Conservation (phyloP, 257 asterid species). For the Lithospermum erythrorhizon region DNA sequence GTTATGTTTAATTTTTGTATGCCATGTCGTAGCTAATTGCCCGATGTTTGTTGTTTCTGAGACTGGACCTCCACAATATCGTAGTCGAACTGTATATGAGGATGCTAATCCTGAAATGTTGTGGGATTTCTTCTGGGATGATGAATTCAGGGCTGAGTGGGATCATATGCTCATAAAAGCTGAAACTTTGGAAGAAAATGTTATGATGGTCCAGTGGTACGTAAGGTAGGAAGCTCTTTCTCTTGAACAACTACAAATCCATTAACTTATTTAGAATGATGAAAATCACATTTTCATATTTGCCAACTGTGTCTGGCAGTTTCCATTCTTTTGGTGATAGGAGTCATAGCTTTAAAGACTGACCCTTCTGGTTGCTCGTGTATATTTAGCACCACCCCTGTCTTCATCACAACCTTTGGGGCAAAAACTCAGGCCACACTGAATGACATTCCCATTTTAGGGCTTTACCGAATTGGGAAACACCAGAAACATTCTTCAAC, state of each 20-base stretch:
- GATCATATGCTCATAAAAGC: conserved; percentile 79
- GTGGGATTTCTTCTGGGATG: conserved; percentile 93
- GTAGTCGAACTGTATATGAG: conserved; percentile 76
- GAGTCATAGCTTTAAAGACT: no score
- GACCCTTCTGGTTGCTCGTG: no score
- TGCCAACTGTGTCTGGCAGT: conserved; percentile 34
- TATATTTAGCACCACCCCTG: no score
- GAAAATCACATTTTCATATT: conserved; percentile 12
- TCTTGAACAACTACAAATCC: not conserved
- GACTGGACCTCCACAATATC: conserved; percentile 93
- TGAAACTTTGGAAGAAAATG: conserved; percentile 60
- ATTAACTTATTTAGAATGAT: not conserved
- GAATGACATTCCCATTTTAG: no score
- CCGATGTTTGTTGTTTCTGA: conserved; percentile 9
- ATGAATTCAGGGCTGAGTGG: conserved; percentile 75
- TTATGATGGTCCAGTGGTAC: conserved; percentile 76
- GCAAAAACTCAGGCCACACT: no score
- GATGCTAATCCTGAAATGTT: conserved; percentile 86
- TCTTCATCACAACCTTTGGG: no score
- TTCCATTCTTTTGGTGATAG: conserved; percentile 91
- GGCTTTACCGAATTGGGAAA: no score
- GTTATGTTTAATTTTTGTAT: not conserved
- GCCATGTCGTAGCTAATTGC: not conserved
- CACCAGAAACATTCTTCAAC: no score
- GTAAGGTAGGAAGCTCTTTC: conserved; percentile 46